Conservation (phyloP, 805 yeast species). For the Pichia heedii region DNA sequence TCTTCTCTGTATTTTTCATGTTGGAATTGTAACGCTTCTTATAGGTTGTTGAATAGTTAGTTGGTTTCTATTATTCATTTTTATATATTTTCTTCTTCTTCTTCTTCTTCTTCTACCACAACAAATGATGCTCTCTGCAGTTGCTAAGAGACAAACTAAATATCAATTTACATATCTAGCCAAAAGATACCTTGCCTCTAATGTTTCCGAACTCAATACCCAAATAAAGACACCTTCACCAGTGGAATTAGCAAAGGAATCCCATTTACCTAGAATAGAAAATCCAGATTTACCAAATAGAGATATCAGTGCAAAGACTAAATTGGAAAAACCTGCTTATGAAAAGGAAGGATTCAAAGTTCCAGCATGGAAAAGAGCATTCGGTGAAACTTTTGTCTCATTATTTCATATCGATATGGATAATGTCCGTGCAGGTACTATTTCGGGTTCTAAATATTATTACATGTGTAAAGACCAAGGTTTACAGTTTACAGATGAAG, state of each 20-base stretch:
- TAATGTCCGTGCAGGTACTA: conserved; percentile 82
- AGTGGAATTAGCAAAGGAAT: conserved; percentile 23
- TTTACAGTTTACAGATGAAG: conserved; percentile 64
- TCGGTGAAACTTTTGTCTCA: conserved; percentile 59
- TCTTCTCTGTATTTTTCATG: too few species aligned
- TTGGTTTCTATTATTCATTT: too few species aligned
- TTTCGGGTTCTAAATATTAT: conserved; percentile 84
- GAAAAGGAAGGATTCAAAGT: conserved; percentile 26
- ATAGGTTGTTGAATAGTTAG: neutral
- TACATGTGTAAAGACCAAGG: conserved; percentile 85
- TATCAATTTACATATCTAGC: neutral
- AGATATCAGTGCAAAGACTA: conserved; percentile 27
- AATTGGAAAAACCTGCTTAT: conserved; percentile 21
- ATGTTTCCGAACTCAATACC: neutral
- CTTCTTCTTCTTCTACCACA: too few species aligned
- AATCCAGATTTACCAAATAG: conserved; percentile 28
- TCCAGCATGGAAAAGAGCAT: conserved; percentile 41
- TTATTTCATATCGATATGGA: conserved; percentile 81
- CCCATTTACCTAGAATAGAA: conserved; percentile 27
- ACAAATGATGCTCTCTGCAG: neutral
- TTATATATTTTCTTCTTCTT: neutral
- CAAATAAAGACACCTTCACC: conserved; percentile 3
- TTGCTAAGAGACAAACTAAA: neutral
- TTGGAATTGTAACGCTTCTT: too few species aligned
- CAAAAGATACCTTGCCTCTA: neutral